A percentile compares a stretch with the other conserved stretches of the same genome.
Conservation (phyloP, 495 filamentous ascomycete species). For the Glarea lozoyensis region DNA sequence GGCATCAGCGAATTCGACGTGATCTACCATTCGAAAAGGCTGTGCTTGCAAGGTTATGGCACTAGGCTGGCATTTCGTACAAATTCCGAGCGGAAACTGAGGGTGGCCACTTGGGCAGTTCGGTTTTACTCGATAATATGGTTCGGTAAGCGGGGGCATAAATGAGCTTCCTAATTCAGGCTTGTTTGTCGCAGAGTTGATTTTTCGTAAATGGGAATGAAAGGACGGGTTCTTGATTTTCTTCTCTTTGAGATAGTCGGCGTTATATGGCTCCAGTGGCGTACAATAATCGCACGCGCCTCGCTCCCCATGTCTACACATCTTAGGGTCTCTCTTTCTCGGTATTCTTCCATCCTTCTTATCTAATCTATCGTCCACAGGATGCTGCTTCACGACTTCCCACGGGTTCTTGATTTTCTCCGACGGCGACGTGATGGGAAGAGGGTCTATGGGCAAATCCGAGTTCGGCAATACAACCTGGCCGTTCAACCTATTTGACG, state of each 20-base stretch:
- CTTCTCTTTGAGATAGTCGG: constrained; percentile 78
- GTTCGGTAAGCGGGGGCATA: constrained; percentile 92
- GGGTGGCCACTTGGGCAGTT: constrained; percentile 92
- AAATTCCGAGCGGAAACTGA: constrained; percentile 94
- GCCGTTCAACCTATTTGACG: constrained; percentile 65
- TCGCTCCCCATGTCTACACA: constrained; percentile 92
- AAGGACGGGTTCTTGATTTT: constrained; percentile 99
- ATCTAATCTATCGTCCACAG: constrained; percentile 78
- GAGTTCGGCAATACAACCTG: constrained; percentile 62
- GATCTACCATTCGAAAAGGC: constrained; percentile 94
- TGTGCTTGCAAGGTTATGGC: constrained; percentile 94
- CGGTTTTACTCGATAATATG: constrained; percentile 79
- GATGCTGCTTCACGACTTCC: constrained; percentile 82
- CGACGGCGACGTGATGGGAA: constrained; percentile 47
- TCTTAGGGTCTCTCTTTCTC: constrained; percentile 62
- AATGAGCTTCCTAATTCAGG: constrained; percentile 84
- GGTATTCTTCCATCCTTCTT: constrained; percentile 89
- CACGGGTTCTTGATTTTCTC: constrained; percentile 78
- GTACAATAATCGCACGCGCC: constrained; percentile 99
- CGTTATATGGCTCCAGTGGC: constrained; percentile 90
- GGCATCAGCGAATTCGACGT: constrained; percentile 87
- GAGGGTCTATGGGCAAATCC: constrained; percentile 51
- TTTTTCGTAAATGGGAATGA: constrained; percentile 87
- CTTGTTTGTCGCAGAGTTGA: constrained; percentile 94
- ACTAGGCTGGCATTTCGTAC: constrained; percentile 96